Evolutionary conservation across 176 grass and related monocot genomes (phyloP), one percentile per base, ranked within the genome.

Genomic region (Avena atlantica): DNA sequence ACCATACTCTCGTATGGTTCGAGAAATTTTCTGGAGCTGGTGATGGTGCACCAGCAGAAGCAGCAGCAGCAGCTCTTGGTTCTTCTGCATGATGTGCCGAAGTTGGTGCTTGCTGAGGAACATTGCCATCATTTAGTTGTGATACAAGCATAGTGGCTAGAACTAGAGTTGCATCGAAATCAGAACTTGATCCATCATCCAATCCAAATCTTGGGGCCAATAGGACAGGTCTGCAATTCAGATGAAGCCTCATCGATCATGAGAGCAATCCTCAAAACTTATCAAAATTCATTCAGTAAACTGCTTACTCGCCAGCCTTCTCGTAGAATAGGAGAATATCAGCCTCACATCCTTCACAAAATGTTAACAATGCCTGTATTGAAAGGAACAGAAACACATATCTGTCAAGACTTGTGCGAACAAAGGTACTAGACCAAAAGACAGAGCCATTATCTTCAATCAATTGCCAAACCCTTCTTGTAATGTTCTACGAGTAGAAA

Each of bases 341-440:
- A 89, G 96, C 80, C 68, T 99, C 97, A 71, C 92, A 99, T 69
- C 89, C 92, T 91, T 99, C 97, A 90, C 90, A 99, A 82, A 99
- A 94, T 79, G 90, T 80, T 78, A 96, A 90, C 80, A 98, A 94
- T 53, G 97, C 94, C 97, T 99, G 86, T 4, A 31, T 73, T 81
- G 74, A 23, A 89, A 83, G 52, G 37, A 50, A 44, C 77, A 6
- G 79, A 17, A 78, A 24, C 58, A 71, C 58, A 84, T 11, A 86
- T 31, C 71, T 58, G 53, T 76, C 44, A 58, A 47, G 7, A 84
- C 2, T n/a, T 16, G 57, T 71, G 76, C 52, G 74, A 60, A 50
- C 49, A 74, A 52, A 62, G 88, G 27, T 65, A 77, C 21, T 29
- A 19, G 81, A 65, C 10, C 2, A 37, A 4, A 81, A 53, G 42